phyloP scores from a whole-genome alignment of 73 alveolate species.

The Blepharisma stoltei region DNA sequence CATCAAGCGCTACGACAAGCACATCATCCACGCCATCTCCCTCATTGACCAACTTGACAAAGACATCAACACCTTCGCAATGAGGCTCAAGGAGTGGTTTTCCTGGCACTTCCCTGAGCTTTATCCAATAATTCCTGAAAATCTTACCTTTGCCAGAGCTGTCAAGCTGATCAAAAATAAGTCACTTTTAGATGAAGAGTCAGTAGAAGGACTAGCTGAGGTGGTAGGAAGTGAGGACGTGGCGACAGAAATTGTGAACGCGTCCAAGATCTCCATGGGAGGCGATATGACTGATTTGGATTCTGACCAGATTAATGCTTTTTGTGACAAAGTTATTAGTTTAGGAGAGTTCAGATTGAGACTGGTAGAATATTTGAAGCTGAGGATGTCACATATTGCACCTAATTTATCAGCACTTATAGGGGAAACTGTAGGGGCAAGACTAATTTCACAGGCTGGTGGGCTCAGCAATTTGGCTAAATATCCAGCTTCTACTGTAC shows the following conservation, averaged over 20 bases:
- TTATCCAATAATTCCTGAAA: conserved; percentile 97
- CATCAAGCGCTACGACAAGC: conserved; percentile 97
- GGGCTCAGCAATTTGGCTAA: conserved; percentile 96
- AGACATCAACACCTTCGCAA: conserved; percentile 98
- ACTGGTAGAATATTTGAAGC: conserved; percentile 83
- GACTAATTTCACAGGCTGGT: conserved; percentile 99
- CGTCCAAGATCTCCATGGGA: conserved; percentile 98
- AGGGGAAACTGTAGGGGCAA: conserved; percentile 96
- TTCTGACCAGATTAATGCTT: conserved; percentile 46
- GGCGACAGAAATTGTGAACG: conserved; percentile 88
- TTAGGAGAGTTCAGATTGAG: conserved; percentile 46
- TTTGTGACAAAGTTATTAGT: conserved; percentile 9
- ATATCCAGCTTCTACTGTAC: conserved; percentile 99
- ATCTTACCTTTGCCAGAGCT: conserved; percentile 93
- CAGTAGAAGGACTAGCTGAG: conserved; percentile 53
- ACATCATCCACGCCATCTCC: conserved; percentile 98
- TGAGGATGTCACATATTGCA: conserved; percentile 99
- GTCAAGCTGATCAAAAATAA: conserved; percentile 54
- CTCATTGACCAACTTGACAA: conserved; percentile 97
- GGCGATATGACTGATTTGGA: conserved; percentile 93
- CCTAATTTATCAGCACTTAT: conserved; percentile 98
- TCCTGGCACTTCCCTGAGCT: conserved; percentile 99
- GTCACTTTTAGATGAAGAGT: conserved; percentile 66
- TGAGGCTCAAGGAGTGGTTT: conserved; percentile 99
- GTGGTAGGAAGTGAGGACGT: conserved; percentile 81